These are phyloP conservation scores for Nicotiana sylvestris DNA, from an alignment of 257 asterid species.

Conservation along the genomic window DNA sequence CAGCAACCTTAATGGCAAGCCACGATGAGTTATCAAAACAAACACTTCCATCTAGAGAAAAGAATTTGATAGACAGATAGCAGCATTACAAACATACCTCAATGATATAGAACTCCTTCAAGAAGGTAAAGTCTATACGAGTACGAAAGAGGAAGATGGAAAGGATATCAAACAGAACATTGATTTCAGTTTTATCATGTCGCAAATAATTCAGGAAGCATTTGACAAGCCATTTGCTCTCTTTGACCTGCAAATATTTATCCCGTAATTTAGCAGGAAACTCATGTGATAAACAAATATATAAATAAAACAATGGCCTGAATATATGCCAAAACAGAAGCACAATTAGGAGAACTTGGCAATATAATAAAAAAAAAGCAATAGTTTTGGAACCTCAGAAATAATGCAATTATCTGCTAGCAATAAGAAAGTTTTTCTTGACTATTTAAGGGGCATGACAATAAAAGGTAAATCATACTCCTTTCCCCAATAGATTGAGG, in stretches of 20 bases:
- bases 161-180: slow-evolving; percentile 87
- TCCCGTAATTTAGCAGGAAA: slow-evolving; percentile 7
- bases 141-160: slow-evolving; percentile 85
- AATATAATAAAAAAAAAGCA: not conserved
- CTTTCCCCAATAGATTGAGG: not conserved
- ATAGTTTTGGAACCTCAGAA: not conserved
- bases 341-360: not conserved
- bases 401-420: not conserved
- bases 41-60: slow-evolving; percentile 8
- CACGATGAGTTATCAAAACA: slow-evolving; percentile 17
- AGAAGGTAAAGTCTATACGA: slow-evolving; percentile 92
- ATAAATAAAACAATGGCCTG: not conserved
- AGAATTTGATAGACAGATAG: slow-evolving; percentile 1
- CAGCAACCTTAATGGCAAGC: slow-evolving; percentile 67
- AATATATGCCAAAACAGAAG: not conserved
- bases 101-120: slow-evolving; percentile 92
- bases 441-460: not conserved
- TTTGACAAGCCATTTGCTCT: slow-evolving; percentile 99
- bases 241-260: slow-evolving; percentile 73
- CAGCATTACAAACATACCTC: slow-evolving; percentile 55
- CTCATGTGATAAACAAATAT: not conserved
- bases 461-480: not conserved
- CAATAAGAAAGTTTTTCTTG: not conserved
- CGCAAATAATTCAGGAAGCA: slow-evolving; percentile 91
- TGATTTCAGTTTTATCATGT: slow-evolving; percentile 82